Conservation (phyloP, 2,329 filamentous ascomycete species). For the Beauveria scarabaeidicola region DNA sequence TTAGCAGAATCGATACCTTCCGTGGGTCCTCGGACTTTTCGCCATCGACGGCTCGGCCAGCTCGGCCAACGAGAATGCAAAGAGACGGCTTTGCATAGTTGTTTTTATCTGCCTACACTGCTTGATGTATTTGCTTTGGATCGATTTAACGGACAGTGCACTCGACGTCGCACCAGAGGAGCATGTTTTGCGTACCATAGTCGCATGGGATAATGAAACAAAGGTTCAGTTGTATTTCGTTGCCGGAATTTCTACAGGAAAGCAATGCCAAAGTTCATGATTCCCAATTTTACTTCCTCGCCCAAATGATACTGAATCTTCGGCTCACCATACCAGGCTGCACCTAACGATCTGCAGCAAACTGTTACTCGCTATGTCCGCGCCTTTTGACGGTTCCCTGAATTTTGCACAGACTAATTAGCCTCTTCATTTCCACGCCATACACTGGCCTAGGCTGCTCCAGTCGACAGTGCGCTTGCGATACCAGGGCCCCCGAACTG, state of each 20-base stretch:
- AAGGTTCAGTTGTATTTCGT: background rate
- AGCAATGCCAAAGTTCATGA: background rate
- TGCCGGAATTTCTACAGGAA: slow-evolving; percentile 4
- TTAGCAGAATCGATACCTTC: slow-evolving; percentile 9
- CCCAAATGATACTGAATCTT: background rate
- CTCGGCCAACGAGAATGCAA: background rate
- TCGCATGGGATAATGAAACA: background rate
- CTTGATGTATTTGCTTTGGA: background rate
- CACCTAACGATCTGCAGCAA: no score
- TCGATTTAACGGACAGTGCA: background rate
- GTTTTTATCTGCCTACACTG: background rate
- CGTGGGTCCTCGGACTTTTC: background rate
- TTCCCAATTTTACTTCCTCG: background rate
- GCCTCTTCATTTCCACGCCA: slow-evolving; percentile 21
- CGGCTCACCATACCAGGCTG: background rate
- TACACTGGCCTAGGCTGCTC: slow-evolving; percentile 25
- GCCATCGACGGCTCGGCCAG: background rate
- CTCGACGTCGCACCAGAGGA: background rate
- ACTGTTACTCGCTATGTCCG: slow-evolving; percentile 15
- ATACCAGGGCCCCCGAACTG: slow-evolving; percentile 17
- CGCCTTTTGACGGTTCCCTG: slow-evolving; percentile 15
- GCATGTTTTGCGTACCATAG: background rate
- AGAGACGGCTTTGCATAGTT: background rate
- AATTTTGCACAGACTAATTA: slow-evolving; percentile 22
- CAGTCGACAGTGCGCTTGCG: slow-evolving; percentile 21